Evolutionary conservation across 768 basidiomycete species (phyloP).

Genomic region (Strobilomyces echinocephalus): DNA sequence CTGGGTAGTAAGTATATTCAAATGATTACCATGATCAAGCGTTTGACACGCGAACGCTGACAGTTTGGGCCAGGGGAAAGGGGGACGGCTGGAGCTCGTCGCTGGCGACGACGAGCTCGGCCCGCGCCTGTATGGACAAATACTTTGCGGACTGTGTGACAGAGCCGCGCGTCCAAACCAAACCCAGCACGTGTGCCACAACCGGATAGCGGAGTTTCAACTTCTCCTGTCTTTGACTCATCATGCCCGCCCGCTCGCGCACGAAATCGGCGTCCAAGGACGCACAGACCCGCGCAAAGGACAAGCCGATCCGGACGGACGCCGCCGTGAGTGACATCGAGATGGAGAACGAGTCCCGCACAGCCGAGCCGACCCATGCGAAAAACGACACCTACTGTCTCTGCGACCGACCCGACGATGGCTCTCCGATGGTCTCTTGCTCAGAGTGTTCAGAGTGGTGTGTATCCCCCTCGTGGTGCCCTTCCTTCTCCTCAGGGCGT

Average conservation of each 20-base stretch:
- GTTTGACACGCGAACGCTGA: conserved; percentile 13
- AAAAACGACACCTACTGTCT: conserved; percentile 42
- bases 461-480: conserved; percentile 18
- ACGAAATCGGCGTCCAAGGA: conserved; percentile 32
- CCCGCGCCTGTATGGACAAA: background rate
- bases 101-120: conserved; percentile 6
- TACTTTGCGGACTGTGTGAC: background rate
- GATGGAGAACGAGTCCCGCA: conserved; percentile 28
- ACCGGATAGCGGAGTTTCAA: conserved; percentile 30
- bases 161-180: too few species aligned
- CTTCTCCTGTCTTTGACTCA: conserved; percentile 25
- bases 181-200: conserved; percentile 20
- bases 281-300: conserved; percentile 11
- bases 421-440: conserved; percentile 77
- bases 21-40: conserved; percentile 12
- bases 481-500: conserved; percentile 2
- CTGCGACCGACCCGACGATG: conserved; percentile 69
- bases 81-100: background rate
- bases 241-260: conserved; percentile 46
- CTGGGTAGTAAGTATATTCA: conserved; percentile 5
- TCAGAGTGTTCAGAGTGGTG: conserved; percentile 70
- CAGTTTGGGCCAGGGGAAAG: background rate
- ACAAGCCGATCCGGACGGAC: conserved; percentile 15
- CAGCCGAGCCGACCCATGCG: conserved; percentile 10
- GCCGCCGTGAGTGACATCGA: conserved; percentile 25